Conservation (phyloP, 306 rosid genomes). For the Dryas octopetala region DNA sequence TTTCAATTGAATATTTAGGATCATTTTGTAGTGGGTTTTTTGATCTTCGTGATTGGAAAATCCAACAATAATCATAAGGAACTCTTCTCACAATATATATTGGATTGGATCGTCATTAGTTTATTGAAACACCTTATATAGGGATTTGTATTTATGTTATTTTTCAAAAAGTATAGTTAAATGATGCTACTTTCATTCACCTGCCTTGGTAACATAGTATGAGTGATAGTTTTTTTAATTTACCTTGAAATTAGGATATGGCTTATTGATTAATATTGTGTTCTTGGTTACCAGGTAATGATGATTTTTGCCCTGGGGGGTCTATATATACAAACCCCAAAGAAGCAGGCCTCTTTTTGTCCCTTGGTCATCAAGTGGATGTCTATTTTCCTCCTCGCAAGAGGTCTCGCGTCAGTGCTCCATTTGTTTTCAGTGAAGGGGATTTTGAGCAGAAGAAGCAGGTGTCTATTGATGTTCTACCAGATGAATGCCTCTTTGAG, state of each 20-base stretch:
- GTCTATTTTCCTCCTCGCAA: conserved; percentile 62
- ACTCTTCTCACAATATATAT: background rate
- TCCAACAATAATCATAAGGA: background rate
- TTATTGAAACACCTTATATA: background rate
- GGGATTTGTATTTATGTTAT: background rate
- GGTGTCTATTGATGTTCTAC: conserved; percentile 69
- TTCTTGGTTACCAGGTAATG: conserved; percentile 57
- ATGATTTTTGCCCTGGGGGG: conserved; percentile 73
- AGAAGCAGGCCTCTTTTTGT: conserved; percentile 66
- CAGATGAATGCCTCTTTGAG: conserved; percentile 94
- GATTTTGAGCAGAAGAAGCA: conserved; percentile 54
- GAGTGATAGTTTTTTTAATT: background rate
- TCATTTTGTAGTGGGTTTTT: background rate
- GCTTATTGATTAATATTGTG: conserved; percentile 10
- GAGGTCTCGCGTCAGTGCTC: conserved; percentile 64
- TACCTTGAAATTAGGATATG: background rate
- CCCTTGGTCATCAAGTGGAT: conserved; percentile 69
- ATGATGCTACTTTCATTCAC: background rate
- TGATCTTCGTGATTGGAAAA: no score
- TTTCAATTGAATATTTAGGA: background rate
- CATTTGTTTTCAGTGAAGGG: conserved; percentile 53
- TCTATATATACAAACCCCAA: conserved; percentile 77
- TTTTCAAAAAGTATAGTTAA: background rate
- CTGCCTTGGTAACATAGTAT: background rate
- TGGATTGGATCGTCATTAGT: background rate